Base-by-base conservation (phyloP, 2,329 filamentous ascomycete genomes). In the Colletotrichum sp. region DNA sequence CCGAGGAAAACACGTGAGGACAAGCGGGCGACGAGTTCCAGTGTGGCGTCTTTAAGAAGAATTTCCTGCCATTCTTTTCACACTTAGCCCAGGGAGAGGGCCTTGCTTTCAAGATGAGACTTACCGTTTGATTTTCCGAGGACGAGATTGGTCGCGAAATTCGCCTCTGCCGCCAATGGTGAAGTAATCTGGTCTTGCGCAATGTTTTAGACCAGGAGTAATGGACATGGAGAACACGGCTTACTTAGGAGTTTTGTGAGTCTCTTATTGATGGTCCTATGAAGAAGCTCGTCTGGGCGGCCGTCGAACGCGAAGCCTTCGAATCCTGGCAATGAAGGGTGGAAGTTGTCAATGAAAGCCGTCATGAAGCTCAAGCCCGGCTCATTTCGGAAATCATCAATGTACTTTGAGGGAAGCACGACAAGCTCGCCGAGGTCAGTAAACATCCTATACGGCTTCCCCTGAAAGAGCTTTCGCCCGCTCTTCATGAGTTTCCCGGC, bases 1-100 rank as follows among this genome's bases (percentile, higher is more conserved):
- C 88, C 88, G 4, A 90, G 79, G 76, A 90, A 89, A 5, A 89
- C 84, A 6, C 87, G 83, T 4, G 89, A 87, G 0, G 88, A 89
- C 10, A 90, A 77, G 12, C 87, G 86, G 16, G 88, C 87, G 15
- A 91, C 84, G 10, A 88, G 58, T 13, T 61, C 58, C 18, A 61
- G 28, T 1, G 30, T 34, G 12, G 58, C 10, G 4, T 61, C 58
- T 10, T 61, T 61, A 4, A 34, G 6, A 1, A 5, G n/a, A 0
- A 25, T n/a, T 2, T 61, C 30, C 9, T 32, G 58, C 58, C 28
- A 34, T 16, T 30, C 28, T 34, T 61, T 16, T 13, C 15, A n/a
- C 4, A 13, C 2, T 61, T 16, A 61, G 58, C 25, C 2, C 6
- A 12, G 3, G 25, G 25, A 27, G 6, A 3, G 2, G 5, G 25